phyloP scores from a whole-genome alignment of 75 land plant species.

The Pinus taeda region DNA sequence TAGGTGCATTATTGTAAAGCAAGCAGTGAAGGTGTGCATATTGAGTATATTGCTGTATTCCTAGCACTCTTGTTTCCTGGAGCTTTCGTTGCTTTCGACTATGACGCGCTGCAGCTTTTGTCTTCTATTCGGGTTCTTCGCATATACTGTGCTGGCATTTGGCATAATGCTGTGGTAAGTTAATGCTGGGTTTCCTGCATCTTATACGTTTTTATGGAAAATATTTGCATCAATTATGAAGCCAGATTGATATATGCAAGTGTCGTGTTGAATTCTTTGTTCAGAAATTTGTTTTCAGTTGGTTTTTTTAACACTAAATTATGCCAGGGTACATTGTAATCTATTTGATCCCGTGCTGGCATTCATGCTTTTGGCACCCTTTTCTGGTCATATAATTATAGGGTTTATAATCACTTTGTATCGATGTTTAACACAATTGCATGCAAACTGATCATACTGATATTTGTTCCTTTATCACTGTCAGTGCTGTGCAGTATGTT shows the following conservation, averaged over 20 bases:
- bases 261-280: not conserved
- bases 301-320: not conserved
- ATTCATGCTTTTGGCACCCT: not conserved
- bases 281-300: not conserved
- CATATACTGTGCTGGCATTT: constrained; percentile 79
- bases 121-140: constrained; percentile 43
- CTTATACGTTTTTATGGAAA: not conserved
- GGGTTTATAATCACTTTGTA: not conserved
- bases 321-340: not conserved
- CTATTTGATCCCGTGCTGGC: not conserved
- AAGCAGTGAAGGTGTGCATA: constrained; percentile 72
- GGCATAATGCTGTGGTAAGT: constrained; percentile 79
- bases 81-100: constrained; percentile 68
- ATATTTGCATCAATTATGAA: not conserved
- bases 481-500: constrained; percentile 59
- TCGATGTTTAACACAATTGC: too few relatives aligned
- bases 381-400: not conserved
- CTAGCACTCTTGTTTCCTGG: constrained; percentile 73
- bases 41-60: constrained; percentile 70
- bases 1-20: constrained; percentile 17
- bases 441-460: not conserved
- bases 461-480: not conserved
- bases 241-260: not conserved
- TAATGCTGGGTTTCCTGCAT: not conserved
- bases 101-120: constrained; percentile 43